A percentile compares a stretch with the other conserved stretches of the same genome.
phyloP scores from a whole-genome alignment of 495 filamentous ascomycete species.

The Geoglossum glabrum region DNA sequence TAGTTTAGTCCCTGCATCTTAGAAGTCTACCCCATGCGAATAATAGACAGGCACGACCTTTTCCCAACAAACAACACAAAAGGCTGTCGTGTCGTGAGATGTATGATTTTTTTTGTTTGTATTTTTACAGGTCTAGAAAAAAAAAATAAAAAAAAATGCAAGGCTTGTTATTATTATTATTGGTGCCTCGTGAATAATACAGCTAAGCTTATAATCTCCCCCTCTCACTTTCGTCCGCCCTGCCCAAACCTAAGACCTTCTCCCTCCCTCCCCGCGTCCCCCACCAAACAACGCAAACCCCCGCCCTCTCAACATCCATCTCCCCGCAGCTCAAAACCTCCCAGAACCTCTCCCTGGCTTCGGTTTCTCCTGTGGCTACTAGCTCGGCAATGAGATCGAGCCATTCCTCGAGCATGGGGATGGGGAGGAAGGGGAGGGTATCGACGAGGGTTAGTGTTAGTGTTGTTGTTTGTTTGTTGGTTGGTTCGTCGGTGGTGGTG shows the following conservation, averaged over 20 bases:
- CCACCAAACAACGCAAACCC: slow-evolving; percentile 81
- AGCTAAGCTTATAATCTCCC: too few species aligned
- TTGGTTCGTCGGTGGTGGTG: slow-evolving; percentile 6
- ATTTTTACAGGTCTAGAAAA: too few species aligned
- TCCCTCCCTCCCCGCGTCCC: slow-evolving; percentile 46
- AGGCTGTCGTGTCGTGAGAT: too few species aligned
- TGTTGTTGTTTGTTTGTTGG: slow-evolving; percentile 36
- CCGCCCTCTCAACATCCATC: slow-evolving; percentile 76
- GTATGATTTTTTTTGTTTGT: too few species aligned
- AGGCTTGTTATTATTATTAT: too few species aligned
- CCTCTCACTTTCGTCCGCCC: too few species aligned
- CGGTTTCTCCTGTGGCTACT: slow-evolving; percentile 14
- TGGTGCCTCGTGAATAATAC: too few species aligned
- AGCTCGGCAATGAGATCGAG: slow-evolving; percentile 50
- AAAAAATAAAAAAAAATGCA: too few species aligned
- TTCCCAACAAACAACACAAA: too few species aligned
- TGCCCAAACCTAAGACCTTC: slow-evolving; percentile 24
- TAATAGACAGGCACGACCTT: too few species aligned
- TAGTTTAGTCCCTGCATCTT: too few species aligned
- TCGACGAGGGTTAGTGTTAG: slow-evolving; percentile 66
- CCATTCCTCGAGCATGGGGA: slow-evolving; percentile 56
- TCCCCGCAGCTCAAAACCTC: slow-evolving; percentile 65
- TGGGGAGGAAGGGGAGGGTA: slow-evolving; percentile 50
- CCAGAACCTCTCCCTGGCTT: slow-evolving; percentile 57
- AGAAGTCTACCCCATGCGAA: too few species aligned